phyloP scores from a whole-genome alignment of 805 yeast genomes.

The Kodamaea nitidulidarum region DNA sequence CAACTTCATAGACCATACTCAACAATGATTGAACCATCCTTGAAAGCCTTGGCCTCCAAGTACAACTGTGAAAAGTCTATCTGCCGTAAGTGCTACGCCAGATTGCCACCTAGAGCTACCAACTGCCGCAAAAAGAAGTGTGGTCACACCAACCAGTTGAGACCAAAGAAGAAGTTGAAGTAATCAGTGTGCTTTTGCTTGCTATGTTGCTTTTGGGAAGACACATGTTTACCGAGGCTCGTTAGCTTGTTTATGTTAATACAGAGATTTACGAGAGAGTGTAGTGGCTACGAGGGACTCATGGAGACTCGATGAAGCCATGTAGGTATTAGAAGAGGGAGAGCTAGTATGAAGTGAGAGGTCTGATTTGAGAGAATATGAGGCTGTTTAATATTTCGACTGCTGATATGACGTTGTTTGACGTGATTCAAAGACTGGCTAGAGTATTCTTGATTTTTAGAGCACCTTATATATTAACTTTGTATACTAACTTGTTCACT shows the following conservation, averaged over 20 bases:
- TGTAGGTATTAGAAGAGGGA: not conserved
- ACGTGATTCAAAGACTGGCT: no score
- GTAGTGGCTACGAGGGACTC: constrained; percentile 3
- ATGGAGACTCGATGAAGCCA: not conserved
- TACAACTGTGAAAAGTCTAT: constrained; percentile 99
- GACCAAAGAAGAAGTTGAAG: constrained; percentile 99
- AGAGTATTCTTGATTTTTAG: no score
- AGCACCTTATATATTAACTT: no score
- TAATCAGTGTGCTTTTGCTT: constrained; percentile 38
- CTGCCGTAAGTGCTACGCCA: constrained; percentile 99
- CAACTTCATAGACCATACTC: constrained; percentile 14
- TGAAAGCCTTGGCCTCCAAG: constrained; percentile 98
- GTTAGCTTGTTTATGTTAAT: constrained; percentile 9
- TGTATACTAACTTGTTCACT: no score
- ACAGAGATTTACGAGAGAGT: constrained; percentile 8
- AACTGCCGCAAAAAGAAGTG: constrained; percentile 99
- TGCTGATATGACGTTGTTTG: no score
- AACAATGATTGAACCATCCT: constrained; percentile 93
- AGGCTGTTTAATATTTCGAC: no score
- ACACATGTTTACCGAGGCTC: not conserved
- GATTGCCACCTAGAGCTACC: constrained; percentile 99
- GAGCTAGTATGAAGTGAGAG: not conserved
- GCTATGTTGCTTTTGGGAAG: constrained; percentile 2
- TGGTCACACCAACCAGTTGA: constrained; percentile 99
- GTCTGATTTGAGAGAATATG: not conserved